These are phyloP conservation scores for Harringtonia aguacate DNA, from an alignment of 2,329 filamentous ascomycete genomes.

Conservation along the genomic window DNA sequence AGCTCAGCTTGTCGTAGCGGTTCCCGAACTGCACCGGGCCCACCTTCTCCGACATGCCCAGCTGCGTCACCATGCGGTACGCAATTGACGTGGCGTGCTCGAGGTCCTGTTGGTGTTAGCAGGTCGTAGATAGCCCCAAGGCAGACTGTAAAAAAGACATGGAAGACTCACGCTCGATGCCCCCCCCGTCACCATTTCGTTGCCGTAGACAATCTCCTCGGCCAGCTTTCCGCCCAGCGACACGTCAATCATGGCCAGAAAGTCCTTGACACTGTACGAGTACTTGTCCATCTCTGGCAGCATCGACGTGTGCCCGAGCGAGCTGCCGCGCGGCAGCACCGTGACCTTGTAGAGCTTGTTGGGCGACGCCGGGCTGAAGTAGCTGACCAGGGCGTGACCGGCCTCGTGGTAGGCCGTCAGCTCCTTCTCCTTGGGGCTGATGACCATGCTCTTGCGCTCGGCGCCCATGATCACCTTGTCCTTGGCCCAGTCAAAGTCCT, in stretches of 20 bases:
- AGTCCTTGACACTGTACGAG: constrained; percentile 75
- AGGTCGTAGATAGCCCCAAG: constrained; percentile 3
- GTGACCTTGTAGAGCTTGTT: constrained; percentile 92
- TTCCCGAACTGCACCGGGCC: constrained; percentile 83
- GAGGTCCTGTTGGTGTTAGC: constrained; percentile 53
- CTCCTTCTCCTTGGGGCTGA: constrained; percentile 88
- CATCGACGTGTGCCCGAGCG: constrained; percentile 77
- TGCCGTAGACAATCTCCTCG: constrained; percentile 79
- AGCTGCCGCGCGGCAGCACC: constrained; percentile 80
- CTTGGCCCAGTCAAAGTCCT: constrained; percentile 93
- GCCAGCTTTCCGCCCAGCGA: constrained; percentile 69
- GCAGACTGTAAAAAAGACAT: neutral
- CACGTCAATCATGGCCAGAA: constrained; percentile 58
- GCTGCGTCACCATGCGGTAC: constrained; percentile 77
- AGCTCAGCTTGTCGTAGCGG: constrained; percentile 72
- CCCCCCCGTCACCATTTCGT: constrained; percentile 85
- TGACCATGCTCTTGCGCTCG: constrained; percentile 79
- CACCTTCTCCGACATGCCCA: constrained; percentile 79
- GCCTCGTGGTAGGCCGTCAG: constrained; percentile 98
- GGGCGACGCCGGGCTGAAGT: constrained; percentile 64
- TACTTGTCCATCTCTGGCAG: constrained; percentile 90
- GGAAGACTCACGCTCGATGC: constrained; percentile 56
- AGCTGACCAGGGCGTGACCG: constrained; percentile 81
- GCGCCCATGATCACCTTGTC: constrained; percentile 97
- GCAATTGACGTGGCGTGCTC: constrained; percentile 70